A percentile compares a stretch with the other conserved stretches of the same genome.
These are phyloP conservation scores for Aspergillus taichungensis DNA, from an alignment of 495 filamentous ascomycete genomes.

Conservation along the genomic window DNA sequence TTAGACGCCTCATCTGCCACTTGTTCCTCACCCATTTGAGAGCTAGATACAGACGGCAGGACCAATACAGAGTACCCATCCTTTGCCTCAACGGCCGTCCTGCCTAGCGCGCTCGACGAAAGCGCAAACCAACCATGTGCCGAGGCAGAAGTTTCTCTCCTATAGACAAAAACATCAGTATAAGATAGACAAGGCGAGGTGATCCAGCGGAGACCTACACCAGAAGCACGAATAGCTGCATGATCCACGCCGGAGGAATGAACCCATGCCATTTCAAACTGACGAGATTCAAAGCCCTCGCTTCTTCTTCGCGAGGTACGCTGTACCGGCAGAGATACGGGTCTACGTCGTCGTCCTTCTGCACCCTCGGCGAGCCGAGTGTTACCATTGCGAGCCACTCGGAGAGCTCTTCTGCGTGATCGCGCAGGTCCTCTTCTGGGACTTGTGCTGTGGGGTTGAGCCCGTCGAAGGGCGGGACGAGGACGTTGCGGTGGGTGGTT, in stretches of 20 bases:
- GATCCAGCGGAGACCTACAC: constrained; percentile 21
- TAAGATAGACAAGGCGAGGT: neutral
- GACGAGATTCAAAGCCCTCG: constrained; percentile 19
- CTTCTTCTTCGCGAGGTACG: constrained; percentile 41
- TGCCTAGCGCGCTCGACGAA: constrained; percentile 26
- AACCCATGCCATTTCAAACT: constrained; percentile 41
- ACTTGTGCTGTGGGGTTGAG: constrained; percentile 27
- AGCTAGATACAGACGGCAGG: constrained; percentile 5
- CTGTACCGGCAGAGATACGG: constrained; percentile 74
- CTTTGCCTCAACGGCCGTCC: constrained; percentile 29
- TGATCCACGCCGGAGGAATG: constrained; percentile 34
- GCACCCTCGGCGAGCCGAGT: constrained; percentile 64
- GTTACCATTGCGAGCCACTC: constrained; percentile 80
- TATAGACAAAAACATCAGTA: neutral
- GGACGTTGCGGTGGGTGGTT: constrained; percentile 24
- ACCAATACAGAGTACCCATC: constrained; percentile 39
- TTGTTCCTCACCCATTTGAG: neutral
- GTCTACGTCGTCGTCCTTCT: constrained; percentile 60
- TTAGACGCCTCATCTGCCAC: neutral
- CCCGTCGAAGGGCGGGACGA: constrained; percentile 43
- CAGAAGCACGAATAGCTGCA: constrained; percentile 27
- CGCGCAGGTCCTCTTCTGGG: constrained; percentile 42
- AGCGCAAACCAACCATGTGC: constrained; percentile 32
- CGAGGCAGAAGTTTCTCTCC: constrained; percentile 9
- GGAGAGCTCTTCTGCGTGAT: constrained; percentile 54